phyloP scores from a whole-genome alignment of 768 basidiomycete genomes.

The Pleurotus giganteus region DNA sequence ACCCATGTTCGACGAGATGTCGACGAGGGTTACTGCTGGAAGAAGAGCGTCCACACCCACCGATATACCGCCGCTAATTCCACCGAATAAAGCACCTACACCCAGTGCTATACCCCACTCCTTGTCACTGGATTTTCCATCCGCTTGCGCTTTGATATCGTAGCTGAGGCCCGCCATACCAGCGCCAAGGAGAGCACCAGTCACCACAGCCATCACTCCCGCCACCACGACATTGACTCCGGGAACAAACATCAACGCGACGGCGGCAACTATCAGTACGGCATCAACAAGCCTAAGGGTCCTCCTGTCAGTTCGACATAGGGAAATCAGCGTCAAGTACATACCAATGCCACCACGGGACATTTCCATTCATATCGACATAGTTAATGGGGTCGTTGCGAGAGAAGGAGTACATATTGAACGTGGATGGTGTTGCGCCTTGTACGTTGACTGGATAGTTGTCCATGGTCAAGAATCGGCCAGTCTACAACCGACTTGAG shows the following conservation, averaged over 20 bases:
- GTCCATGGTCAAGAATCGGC: slow-evolving; percentile 7
- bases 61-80: slow-evolving; percentile 1
- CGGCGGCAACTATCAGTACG: background rate
- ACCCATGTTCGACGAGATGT: slow-evolving; percentile 3
- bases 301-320: background rate
- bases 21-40: slow-evolving; percentile 6
- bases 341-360: slow-evolving; percentile 12
- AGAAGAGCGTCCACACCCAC: slow-evolving; percentile 3
- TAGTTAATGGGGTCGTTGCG: slow-evolving; percentile 10
- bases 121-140: background rate
- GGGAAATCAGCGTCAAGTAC: background rate
- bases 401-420: slow-evolving; percentile 11
- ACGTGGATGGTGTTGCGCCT: slow-evolving; percentile 5
- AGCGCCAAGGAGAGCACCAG: background rate
- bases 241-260: background rate
- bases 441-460: slow-evolving; percentile 4
- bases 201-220: background rate
- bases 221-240: slow-evolving; percentile 1
- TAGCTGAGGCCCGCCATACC: background rate
- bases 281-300: slow-evolving; percentile 4
- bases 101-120: slow-evolving; percentile 6
- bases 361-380: slow-evolving; percentile 9
- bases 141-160: slow-evolving; percentile 2
- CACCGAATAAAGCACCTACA: slow-evolving; percentile 6
- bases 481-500: background rate